phyloP scores from a whole-genome alignment of 495 filamentous ascomycete species.

The Annulohypoxylon stygium region DNA sequence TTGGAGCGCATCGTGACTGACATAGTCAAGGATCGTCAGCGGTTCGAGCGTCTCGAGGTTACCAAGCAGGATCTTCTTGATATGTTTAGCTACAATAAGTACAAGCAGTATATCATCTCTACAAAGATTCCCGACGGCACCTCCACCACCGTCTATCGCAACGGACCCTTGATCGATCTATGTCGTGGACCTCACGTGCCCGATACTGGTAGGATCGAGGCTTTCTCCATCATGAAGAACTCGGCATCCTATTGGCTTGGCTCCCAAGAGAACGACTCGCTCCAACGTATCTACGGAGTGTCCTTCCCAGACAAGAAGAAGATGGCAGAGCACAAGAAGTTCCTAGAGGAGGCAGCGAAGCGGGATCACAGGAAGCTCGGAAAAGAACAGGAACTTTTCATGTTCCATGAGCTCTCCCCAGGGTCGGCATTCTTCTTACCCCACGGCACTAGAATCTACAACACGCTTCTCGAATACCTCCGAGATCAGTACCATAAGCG shows the following conservation, averaged over 20 bases:
- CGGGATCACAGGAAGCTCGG: constrained; percentile 92
- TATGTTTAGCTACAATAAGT: constrained; percentile 96
- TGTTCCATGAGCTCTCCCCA: constrained; percentile 92
- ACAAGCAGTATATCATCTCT: constrained; percentile 95
- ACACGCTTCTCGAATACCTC: constrained; percentile 83
- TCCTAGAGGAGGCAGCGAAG: constrained; percentile 95
- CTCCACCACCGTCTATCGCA: constrained; percentile 92
- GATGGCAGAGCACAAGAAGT: constrained; percentile 89
- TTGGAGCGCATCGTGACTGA: constrained; percentile 79
- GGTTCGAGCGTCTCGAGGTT: constrained; percentile 89
- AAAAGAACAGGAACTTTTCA: constrained; percentile 95
- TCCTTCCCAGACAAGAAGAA: constrained; percentile 97
- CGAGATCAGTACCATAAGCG: constrained; percentile 91
- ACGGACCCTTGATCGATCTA: constrained; percentile 64
- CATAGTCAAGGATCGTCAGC: constrained; percentile 96
- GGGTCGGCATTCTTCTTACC: constrained; percentile 96
- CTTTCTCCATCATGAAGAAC: constrained; percentile 93
- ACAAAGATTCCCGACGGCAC: constrained; percentile 91
- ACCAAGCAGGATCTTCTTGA: constrained; percentile 90
- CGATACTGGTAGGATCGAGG: constrained; percentile 90
- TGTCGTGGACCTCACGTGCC: constrained; percentile 85
- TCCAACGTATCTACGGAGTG: constrained; percentile 96
- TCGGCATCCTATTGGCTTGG: constrained; percentile 97
- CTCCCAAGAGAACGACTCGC: constrained; percentile 89
- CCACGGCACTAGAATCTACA: constrained; percentile 91